phyloP scores from a whole-genome alignment of 768 basidiomycete species.

The Gymnopilus junonius region DNA sequence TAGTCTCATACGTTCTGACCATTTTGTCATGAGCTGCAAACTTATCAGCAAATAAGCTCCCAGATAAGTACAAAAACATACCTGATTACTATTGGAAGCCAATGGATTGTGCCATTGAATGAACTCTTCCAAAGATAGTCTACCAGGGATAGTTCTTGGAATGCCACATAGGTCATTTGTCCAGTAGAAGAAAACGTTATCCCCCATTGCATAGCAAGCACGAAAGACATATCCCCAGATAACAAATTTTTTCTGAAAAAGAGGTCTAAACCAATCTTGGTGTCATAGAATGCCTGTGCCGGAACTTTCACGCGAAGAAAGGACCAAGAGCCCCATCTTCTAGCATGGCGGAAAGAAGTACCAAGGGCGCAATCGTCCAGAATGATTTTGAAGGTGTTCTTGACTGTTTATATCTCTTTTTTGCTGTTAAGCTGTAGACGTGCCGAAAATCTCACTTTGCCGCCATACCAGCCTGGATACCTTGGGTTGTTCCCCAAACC shows the following conservation, averaged over 20 bases:
- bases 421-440: slow-evolving; percentile 23
- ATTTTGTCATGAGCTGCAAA: slow-evolving; percentile 62
- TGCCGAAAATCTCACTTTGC: slow-evolving; percentile 57
- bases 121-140: slow-evolving; percentile 50
- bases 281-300: slow-evolving; percentile 33
- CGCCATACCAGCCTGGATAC: slow-evolving; percentile 59
- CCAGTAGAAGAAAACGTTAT: slow-evolving; percentile 56
- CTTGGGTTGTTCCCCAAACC: slow-evolving; percentile 42
- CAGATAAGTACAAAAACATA: slow-evolving; percentile 22
- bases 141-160: slow-evolving; percentile 20
- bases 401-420: slow-evolving; percentile 9
- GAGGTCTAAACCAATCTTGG: slow-evolving; percentile 31
- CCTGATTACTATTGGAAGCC: slow-evolving; percentile 52
- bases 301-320: slow-evolving; percentile 57
- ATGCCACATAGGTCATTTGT: slow-evolving; percentile 49
- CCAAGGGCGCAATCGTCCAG: slow-evolving; percentile 55
- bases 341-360: slow-evolving; percentile 56
- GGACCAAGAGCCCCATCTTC: slow-evolving; percentile 62
- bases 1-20: slow-evolving; percentile 61
- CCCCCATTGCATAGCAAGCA: slow-evolving; percentile 64
- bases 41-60: background rate
- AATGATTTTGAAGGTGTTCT: slow-evolving; percentile 36
- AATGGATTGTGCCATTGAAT: slow-evolving; percentile 61
- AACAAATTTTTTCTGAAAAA: slow-evolving; percentile 57
- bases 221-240: slow-evolving; percentile 59